phyloP scores from a whole-genome alignment of 192 early-diverging fungal species.

The Podila epicladia region DNA sequence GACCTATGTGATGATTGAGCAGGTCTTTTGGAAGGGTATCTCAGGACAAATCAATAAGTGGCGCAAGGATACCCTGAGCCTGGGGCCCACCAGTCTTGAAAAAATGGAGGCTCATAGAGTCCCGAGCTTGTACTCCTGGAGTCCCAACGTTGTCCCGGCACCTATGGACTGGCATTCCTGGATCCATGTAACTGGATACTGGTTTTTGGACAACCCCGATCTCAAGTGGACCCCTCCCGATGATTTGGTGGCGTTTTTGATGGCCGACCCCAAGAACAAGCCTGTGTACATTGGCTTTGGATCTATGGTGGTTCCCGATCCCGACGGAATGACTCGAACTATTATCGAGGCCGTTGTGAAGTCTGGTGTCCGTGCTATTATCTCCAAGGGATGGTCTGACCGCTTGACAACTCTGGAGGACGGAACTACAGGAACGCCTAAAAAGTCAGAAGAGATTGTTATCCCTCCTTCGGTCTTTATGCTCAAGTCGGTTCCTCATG shows the following conservation, averaged over 20 bases:
- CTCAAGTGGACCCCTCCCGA: conserved; percentile 64
- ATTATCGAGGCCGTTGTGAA: conserved; percentile 73
- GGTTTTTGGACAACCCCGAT: conserved; percentile 78
- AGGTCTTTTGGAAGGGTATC: conserved; percentile 73
- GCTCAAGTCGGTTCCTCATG: conserved; percentile 76
- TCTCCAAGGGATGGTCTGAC: conserved; percentile 80
- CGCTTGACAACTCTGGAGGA: conserved; percentile 50
- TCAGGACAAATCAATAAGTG: conserved; percentile 66
- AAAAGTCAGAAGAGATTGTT: conserved; percentile 45
- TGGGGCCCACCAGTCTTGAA: conserved; percentile 60
- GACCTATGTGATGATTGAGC: conserved; percentile 75
- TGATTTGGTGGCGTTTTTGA: conserved; percentile 65
- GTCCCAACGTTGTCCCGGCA: conserved; percentile 64
- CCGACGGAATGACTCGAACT: conserved; percentile 64
- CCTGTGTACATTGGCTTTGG: conserved; percentile 85
- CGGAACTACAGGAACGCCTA: conserved; percentile 6
- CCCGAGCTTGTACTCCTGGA: conserved; percentile 75
- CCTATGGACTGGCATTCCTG: conserved; percentile 75
- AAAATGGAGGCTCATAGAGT: conserved; percentile 61
- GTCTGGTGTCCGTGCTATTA: conserved; percentile 71
- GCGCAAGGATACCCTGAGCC: conserved; percentile 55
- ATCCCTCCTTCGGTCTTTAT: conserved; percentile 63
- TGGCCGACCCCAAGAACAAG: conserved; percentile 47
- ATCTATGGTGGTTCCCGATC: conserved; percentile 78
- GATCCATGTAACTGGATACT: conserved; percentile 77